These are phyloP conservation scores for Brassica cretica DNA, from an alignment of 345 rosid genomes.

Conservation along the genomic window DNA sequence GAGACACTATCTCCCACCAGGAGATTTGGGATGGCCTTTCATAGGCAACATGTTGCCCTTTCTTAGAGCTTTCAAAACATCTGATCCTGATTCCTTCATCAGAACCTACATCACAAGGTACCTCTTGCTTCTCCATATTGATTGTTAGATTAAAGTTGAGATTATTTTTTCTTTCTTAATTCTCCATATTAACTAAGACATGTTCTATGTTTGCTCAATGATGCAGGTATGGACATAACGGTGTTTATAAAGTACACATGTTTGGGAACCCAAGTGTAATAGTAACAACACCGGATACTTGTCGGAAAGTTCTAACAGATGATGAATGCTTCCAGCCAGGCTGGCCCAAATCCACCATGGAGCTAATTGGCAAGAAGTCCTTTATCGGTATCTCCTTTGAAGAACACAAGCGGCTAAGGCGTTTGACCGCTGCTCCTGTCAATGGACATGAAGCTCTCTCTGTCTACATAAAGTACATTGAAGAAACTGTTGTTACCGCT, in stretches of 20 bases:
- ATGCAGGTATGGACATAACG: constrained; percentile 61
- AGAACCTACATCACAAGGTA: constrained; percentile 49
- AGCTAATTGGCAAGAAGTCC: constrained; percentile 78
- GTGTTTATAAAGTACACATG: constrained; percentile 81
- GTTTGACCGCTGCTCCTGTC: constrained; percentile 71
- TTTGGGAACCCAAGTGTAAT: constrained; percentile 79
- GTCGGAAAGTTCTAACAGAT: constrained; percentile 58
- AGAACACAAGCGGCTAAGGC: constrained; percentile 86
- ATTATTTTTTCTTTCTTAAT: no score
- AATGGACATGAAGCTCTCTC: constrained; percentile 82
- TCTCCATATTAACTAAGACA: background rate
- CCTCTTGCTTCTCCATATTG: background rate
- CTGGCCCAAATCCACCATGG: constrained; percentile 69
- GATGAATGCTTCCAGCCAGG: constrained; percentile 79
- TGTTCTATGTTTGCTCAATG: background rate
- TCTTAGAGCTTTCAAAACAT: constrained; percentile 73
- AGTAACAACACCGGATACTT: constrained; percentile 71
- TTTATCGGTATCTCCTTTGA: constrained; percentile 65
- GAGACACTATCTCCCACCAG: constrained; percentile 62
- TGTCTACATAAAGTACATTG: constrained; percentile 59
- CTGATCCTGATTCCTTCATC: constrained; percentile 70
- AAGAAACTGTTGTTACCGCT: constrained; percentile 53
- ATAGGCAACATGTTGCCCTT: constrained; percentile 87
- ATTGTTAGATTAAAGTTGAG: no score
- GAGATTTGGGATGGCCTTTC: constrained; percentile 88